Evolutionary conservation across 2,329 filamentous ascomycete genomes (phyloP).

Genomic region (Alternaria sp.): DNA sequence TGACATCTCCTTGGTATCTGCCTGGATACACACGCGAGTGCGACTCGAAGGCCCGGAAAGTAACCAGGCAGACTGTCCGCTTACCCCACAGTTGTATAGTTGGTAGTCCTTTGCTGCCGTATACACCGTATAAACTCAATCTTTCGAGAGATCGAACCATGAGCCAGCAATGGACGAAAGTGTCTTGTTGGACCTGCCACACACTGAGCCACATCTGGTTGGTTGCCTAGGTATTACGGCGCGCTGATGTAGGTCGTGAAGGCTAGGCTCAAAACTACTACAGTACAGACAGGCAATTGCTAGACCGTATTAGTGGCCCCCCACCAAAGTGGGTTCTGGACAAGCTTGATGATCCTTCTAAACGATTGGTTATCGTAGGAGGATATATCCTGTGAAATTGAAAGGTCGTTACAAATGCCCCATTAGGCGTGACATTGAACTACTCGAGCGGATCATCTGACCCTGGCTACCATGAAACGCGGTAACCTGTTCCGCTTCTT

Average conservation of each 20-base stretch:
- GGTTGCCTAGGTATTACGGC: background rate
- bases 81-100: background rate
- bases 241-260: background rate
- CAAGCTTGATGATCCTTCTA: background rate
- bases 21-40: background rate
- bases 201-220: background rate
- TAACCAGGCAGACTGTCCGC: background rate
- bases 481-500: background rate
- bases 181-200: background rate
- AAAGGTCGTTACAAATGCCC: background rate
- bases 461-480: slow-evolving; percentile 1
- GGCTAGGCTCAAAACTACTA: background rate
- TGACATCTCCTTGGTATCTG: background rate
- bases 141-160: background rate
- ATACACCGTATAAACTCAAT: slow-evolving; percentile 5
- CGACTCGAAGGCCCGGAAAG: background rate
- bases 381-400: background rate
- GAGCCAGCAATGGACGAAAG: background rate
- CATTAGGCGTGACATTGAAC: background rate
- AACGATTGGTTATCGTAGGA: background rate
- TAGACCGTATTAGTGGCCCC: background rate
- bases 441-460: background rate
- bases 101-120: background rate
- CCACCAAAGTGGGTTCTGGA: background rate
- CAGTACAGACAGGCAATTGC: background rate